Base-by-base conservation (phyloP, 331 rosid genomes). In the Prunus yedoensis region DNA sequence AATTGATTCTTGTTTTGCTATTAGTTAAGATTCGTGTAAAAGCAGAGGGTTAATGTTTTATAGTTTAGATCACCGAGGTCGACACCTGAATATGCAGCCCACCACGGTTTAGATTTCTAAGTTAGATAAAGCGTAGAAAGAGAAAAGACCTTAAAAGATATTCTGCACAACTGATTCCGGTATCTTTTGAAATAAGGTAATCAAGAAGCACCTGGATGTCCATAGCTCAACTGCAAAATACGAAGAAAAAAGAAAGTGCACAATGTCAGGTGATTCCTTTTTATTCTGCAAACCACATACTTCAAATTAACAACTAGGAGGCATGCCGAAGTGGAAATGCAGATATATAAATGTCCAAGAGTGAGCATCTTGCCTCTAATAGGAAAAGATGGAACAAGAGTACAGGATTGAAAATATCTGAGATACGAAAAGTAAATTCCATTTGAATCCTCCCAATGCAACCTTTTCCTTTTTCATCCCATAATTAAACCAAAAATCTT, bases 201-300 rank as follows among this genome's bases (percentile, higher is more conserved):
- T 91, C 97, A 79, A 94, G 89, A 78, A 94, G 95, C 85, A 94
- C 91, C 77, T 87, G n/a, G 92, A 71, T 94, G 98, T 76, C 91
- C 98, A 79, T 94, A 94, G 83, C 83, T 91, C 85, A 94, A 87
- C 98, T 94, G 95, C 85, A 83, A 77, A 75, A 66, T 38, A 77
- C 30, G 46, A 76, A 66, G 35, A 30, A 75, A 63, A 74, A 80
- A 61, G 23, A 17, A 67, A 60, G n/a, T 61, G 25, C 5, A 46
- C 57, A 47, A 63, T 3, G n/a, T 17, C 58, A 53, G n/a, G 30
- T 32, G 10, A 14, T 53, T 69, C 46, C 5, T 53, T 27, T 12
- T 60, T 30, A 30, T 25, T 38, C 23, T 45, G 23, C 10, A 4
- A 21, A 43, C 27, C 9, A 46, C 27, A n/a, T 38, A 70, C 12